Percentiles rank a stretch among this genome's conserved stretches.
These are phyloP conservation scores for Penicillium sp. DNA, from an alignment of 2,329 filamentous ascomycete genomes.

Conservation along the genomic window DNA sequence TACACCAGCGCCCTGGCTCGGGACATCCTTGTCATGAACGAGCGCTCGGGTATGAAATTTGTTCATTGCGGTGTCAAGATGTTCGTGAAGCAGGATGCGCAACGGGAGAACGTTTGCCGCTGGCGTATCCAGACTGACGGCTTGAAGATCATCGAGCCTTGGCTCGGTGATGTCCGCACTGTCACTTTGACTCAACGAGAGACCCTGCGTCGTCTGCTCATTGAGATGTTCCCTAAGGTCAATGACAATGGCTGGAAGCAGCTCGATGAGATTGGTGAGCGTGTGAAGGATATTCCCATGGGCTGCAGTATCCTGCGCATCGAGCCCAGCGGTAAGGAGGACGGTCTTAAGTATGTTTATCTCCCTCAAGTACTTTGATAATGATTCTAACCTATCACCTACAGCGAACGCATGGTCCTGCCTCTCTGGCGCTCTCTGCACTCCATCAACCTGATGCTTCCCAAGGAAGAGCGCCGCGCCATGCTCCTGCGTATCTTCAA, in stretches of 20 bases:
- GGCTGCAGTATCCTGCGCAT: slow-evolving; percentile 90
- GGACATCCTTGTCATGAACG: slow-evolving; percentile 82
- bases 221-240: slow-evolving; percentile 96
- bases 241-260: slow-evolving; percentile 71
- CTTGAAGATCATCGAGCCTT: slow-evolving; percentile 85
- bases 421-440: slow-evolving; percentile 93
- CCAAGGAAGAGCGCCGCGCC: slow-evolving; percentile 91
- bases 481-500: slow-evolving; percentile 92
- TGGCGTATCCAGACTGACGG: slow-evolving; percentile 98
- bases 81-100: slow-evolving; percentile 97
- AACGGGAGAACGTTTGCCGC: slow-evolving; percentile 79
- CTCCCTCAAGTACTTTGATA: neutral
- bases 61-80: slow-evolving; percentile 97
- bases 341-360: slow-evolving; percentile 55
- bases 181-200: slow-evolving; percentile 74
- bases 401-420: slow-evolving; percentile 76
- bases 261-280: slow-evolving; percentile 84
- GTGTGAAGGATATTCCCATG: slow-evolving; percentile 76
- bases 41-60: slow-evolving; percentile 89
- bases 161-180: slow-evolving; percentile 77
- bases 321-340: slow-evolving; percentile 67
- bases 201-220: slow-evolving; percentile 78
- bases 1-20: slow-evolving; percentile 85
- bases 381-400: slow-evolving; percentile 21
- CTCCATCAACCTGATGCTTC: slow-evolving; percentile 94